These are phyloP conservation scores for Candida pseudofarinosa DNA, from an alignment of 805 yeast genomes.

Conservation along the genomic window DNA sequence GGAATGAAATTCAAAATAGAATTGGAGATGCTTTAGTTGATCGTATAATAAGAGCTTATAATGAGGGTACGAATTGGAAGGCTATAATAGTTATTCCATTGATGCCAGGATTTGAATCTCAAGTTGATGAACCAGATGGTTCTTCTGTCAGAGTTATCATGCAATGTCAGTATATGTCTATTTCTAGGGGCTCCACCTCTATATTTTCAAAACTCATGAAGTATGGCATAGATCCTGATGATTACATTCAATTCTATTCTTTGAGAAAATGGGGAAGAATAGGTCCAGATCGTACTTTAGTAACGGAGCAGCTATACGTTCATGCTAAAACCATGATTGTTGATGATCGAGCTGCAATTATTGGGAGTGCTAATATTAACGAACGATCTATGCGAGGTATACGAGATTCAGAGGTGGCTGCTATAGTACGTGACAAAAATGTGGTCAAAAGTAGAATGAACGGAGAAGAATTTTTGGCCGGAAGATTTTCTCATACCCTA, in stretches of 20 bases:
- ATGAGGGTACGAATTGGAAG: constrained; percentile 74
- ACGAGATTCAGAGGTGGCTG: constrained; percentile 93
- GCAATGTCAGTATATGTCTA: constrained; percentile 94
- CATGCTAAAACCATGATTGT: constrained; percentile 91
- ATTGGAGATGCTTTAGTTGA: constrained; percentile 98
- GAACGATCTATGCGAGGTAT: constrained; percentile 94
- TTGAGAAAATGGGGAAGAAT: constrained; percentile 93
- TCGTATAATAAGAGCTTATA: constrained; percentile 84
- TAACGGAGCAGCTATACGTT: constrained; percentile 87
- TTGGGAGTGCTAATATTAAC: constrained; percentile 96
- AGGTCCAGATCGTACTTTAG: constrained; percentile 68
- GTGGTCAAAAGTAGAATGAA: constrained; percentile 70
- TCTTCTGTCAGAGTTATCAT: constrained; percentile 92
- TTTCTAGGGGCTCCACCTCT: constrained; percentile 83
- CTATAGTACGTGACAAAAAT: constrained; percentile 79
- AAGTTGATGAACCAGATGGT: constrained; percentile 90
- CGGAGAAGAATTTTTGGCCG: constrained; percentile 77
- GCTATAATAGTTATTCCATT: constrained; percentile 90
- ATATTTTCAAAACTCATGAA: constrained; percentile 78
- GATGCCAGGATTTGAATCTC: constrained; percentile 96
- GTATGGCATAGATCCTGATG: constrained; percentile 82
- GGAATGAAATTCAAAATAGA: constrained; percentile 76
- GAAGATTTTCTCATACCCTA: constrained; percentile 82
- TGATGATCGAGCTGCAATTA: constrained; percentile 89
- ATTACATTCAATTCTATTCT: constrained; percentile 88